A percentile compares a stretch with the other conserved stretches of the same genome.
Evolutionary conservation across 106 monocot genomes (phyloP).

Genomic region (Dioscorea dumetorum): DNA sequence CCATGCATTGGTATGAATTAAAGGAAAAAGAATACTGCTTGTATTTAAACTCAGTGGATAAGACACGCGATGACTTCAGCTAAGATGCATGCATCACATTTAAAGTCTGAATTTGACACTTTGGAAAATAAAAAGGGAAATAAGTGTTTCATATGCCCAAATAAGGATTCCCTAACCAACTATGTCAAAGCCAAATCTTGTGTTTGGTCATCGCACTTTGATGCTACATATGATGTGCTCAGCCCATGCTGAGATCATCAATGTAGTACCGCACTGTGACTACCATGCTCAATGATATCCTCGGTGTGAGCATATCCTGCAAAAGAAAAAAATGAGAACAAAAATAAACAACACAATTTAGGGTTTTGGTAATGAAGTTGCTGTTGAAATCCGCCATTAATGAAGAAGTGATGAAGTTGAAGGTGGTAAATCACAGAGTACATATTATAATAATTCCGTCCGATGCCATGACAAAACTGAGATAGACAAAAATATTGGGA

Average conservation of each 20-base stretch:
- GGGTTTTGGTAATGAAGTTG: no score
- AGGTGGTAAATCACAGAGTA: no score
- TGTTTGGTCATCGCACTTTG: background rate
- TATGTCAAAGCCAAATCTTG: conserved; percentile 10
- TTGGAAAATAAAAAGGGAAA: conserved; percentile 1
- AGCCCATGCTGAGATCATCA: no score
- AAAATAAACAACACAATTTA: no score
- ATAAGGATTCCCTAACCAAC: conserved; percentile 7
- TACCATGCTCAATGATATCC: conserved; percentile 2
- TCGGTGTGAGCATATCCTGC: background rate
- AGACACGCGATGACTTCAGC: conserved; percentile 4
- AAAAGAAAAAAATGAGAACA: no score
- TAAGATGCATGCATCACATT: conserved; percentile 4
- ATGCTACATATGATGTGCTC: no score
- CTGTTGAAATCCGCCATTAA: background rate
- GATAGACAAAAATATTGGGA: no score
- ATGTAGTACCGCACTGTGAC: no score
- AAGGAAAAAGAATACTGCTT: background rate
- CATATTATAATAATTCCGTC: no score
- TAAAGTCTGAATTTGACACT: background rate
- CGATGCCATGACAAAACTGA: no score
- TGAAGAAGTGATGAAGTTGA: no score
- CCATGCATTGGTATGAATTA: no score
- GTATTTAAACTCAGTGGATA: background rate
- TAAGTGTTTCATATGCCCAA: background rate